Evolutionary conservation across 495 filamentous ascomycete species (phyloP), one percentile per base, ranked within the genome.

Genomic region (Chaetomidium leptoderma): DNA sequence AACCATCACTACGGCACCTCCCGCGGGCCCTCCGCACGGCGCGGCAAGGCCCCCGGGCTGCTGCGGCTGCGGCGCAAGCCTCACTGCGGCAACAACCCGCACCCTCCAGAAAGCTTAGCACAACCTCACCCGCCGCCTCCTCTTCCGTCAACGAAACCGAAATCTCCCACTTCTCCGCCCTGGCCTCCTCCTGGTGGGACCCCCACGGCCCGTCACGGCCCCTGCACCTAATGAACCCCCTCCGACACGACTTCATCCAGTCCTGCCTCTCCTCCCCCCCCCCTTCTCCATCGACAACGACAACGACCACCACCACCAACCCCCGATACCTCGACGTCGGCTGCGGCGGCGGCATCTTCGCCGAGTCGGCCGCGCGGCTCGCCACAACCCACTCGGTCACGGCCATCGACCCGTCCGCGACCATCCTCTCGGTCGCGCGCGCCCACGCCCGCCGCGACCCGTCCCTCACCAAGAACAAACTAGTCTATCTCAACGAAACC

Each of bases 141-240:
- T 76, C 81, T 57, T 85, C 88, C 63, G 87, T 97, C 72, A 91
- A 91, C 68, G 81, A 86, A 50, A 78, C 83, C 66, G 93, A 98
- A 76, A 79, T 97, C 57, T 87, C 89, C 39, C 93, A 98, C 76
- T 98, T 98, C 81, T 89, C 90, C 65, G 81, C 84, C 60, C 90
- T 98, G 58, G 93, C 95, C 66, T 88, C 86, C 63, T 85, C 84
- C 65, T 98, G 93, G 93, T 98, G 93, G 93, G 95, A 97, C 73
- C 89, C 93, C 2, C 85, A 95, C 73, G 93, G 93, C 52, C 84
- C 91, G 19, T 97, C 91, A 0, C 84, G 92, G 14, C 85, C 96
- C 60, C 85, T 98, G 2, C 95, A 97, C 72, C 85, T 95, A 47
- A 97, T 98, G 93, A 97, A 98, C 77, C 93, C 95, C 10, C 83